A percentile compares a stretch with the other conserved stretches of the same genome.
phyloP scores from a whole-genome alignment of 2,329 filamentous ascomycete species.

The Nigrospora osmanthi region DNA sequence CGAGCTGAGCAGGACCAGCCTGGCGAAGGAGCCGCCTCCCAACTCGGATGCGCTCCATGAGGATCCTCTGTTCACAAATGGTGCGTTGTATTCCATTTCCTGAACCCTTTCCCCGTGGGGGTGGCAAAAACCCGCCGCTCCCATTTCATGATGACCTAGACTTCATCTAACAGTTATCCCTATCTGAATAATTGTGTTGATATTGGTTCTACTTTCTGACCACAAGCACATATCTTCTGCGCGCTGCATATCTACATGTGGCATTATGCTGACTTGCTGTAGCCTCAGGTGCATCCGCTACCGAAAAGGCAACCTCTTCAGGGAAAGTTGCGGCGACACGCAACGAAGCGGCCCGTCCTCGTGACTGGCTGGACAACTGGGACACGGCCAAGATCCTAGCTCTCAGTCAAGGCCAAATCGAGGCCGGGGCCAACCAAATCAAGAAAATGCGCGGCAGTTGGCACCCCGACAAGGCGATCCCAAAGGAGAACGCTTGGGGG shows the following conservation, averaged over 20 bases:
- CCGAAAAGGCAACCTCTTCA: too few species aligned
- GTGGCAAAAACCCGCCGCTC: too few species aligned
- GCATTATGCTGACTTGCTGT: too few species aligned
- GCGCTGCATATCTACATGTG: too few species aligned
- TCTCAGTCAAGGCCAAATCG: conserved; percentile 33
- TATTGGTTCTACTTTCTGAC: too few species aligned
- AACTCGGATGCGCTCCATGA: conserved; percentile 32
- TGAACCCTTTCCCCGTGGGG: too few species aligned
- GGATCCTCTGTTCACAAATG: not conserved
- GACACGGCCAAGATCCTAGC: conserved; percentile 33
- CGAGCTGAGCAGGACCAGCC: conserved; percentile 29
- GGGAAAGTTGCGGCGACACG: not conserved
- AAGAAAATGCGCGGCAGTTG: conserved; percentile 18
- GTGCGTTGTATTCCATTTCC: too few species aligned
- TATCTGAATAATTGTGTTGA: too few species aligned
- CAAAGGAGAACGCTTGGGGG: conserved; percentile 41
- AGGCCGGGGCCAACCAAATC: conserved; percentile 18
- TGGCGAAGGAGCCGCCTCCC: conserved; percentile 28
- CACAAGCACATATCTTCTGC: too few species aligned
- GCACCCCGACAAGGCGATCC: conserved; percentile 27
- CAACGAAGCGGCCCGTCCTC: not conserved
- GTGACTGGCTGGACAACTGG: conserved; percentile 42
- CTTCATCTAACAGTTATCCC: too few species aligned
- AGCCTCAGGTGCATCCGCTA: too few species aligned
- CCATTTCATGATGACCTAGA: too few species aligned